Evolutionary conservation across 192 early-diverging fungal genomes (phyloP), one percentile per base, ranked within the genome.

Genomic region (Physocladia obscura): DNA sequence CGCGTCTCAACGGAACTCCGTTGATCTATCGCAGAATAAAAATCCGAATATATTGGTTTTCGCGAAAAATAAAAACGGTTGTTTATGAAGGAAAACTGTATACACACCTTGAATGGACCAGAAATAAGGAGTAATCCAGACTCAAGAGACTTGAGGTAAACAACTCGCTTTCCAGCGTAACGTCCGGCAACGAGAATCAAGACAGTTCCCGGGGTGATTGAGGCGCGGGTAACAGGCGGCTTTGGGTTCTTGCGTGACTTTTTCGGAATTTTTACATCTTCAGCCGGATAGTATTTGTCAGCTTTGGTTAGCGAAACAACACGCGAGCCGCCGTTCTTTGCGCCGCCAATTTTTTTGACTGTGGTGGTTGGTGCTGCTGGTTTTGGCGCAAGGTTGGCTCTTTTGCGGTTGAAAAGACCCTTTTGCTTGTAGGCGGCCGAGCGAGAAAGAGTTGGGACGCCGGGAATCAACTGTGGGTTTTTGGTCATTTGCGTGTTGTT

Each of bases 121-220:
- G 95, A 93, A 64, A 99, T 92, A 68, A 99, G 88, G 59, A 99
- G 86, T 67, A 99, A 88, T 71, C 97, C 97, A 74, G 92, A 91
- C 44, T 75, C 79, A 73, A 99, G 89, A 83, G 94, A 92, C 89
- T 94, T 97, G 78, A 99, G 87, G 89, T 94, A 97, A 39, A 99
- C 97, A 70, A 98, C 97, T 63, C 97, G 90, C 90, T 97, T 97
- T 61, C 97, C 97, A 68, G 94, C 92, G 91, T 90, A 97, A 73
- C 94, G 91, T 73, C 97, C 96, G 40, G 90, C 84, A 65, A 99
- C 84, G 69, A 99, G 87, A 75, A 99, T 98, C 52, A 98, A 84
- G 71, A 99, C 91, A 80, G 97, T 94, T 60, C 97, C 97, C 74
- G 97, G 93, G 63, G 93, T 95, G 87, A 99, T 97, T 81, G 91